Evolutionary conservation across 225 moss, liverwort and hornwort species (phyloP), one percentile per base, ranked within the genome.

Genomic region (Sphagnum tenellum): DNA sequence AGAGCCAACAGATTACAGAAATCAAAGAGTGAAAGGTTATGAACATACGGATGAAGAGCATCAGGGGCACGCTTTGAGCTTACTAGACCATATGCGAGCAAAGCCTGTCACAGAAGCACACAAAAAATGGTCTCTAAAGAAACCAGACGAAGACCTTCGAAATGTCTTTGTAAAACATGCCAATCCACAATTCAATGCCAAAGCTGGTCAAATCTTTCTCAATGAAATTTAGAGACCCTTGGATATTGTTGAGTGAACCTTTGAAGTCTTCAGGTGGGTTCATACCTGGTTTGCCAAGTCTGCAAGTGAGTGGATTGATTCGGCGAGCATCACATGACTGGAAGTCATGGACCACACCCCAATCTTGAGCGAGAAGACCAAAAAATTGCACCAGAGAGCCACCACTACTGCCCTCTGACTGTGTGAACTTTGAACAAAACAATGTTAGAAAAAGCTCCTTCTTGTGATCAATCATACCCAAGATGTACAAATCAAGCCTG

Each of bases 41-140:
- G 7, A 70, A 79, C 89, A 69, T 84, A 99, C 98, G 98, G 98
- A 65, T 99, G 98, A 66, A 93, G 76, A 46, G 98, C 98, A 80
- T 99, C 98, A 54, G 98, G 98, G 47, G 98, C 98, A 70, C 93
- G 87, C 71, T 90, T 87, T 63, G 98, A 99, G 73, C 98, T 99
- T 74, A 84, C 77, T 49, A 99, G 84, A 64, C 98, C 98, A 79
- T 99, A 99, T 12, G 93, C 93, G 77, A 99, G 87, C 66, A 99
- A 79, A 53, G 88, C 98, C 98, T 98, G 82, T 71, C 7, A 69
- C 46, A 52, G 56, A 44, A 57, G 2, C 49, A 45, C 29, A 50
- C 12, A 49, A 29, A 10, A 46, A n/a, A 12, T 51, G 9, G 67
- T 71, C 59, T 63, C 50, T 67, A 4, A 67, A 14, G 11, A 29